Evolutionary conservation across 768 basidiomycete species (phyloP).

Genomic region (Mycena metata): DNA sequence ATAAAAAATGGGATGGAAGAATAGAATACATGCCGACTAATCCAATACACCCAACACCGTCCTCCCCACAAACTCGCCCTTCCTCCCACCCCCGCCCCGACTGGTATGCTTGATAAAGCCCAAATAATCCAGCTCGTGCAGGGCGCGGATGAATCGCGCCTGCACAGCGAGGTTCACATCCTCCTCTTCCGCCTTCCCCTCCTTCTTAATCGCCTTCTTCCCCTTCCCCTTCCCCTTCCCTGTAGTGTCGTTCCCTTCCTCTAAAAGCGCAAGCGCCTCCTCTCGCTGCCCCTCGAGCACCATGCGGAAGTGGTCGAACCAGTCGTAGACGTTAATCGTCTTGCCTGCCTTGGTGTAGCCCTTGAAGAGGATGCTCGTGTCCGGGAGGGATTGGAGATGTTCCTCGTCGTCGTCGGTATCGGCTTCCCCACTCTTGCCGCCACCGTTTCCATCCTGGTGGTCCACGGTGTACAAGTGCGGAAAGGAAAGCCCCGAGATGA

Average conservation of each 20-base stretch:
- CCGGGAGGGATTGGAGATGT: slow-evolving; percentile 70
- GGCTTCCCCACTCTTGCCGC: too few species aligned
- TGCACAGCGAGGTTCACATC: slow-evolving; percentile 77
- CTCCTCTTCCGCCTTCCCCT: slow-evolving; percentile 47
- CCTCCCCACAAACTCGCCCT: slow-evolving; percentile 80
- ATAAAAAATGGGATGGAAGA: too few species aligned
- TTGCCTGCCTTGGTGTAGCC: slow-evolving; percentile 85
- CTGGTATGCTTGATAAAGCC: slow-evolving; percentile 83
- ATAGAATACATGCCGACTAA: too few species aligned
- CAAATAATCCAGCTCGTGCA: slow-evolving; percentile 87
- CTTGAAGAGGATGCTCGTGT: slow-evolving; percentile 81
- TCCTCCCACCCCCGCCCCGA: slow-evolving; percentile 59
- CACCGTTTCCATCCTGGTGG: slow-evolving; percentile 43
- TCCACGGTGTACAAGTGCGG: slow-evolving; percentile 66
- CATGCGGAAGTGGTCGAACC: slow-evolving; percentile 83
- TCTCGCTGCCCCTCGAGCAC: slow-evolving; percentile 71
- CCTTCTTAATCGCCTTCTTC: slow-evolving; percentile 35
- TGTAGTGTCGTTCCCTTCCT: too few species aligned
- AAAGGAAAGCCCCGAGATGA: slow-evolving; percentile 70
- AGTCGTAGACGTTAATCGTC: slow-evolving; percentile 90
- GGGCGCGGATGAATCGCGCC: slow-evolving; percentile 81
- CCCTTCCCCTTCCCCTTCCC: slow-evolving; percentile 43
- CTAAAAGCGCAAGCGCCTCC: too few species aligned
- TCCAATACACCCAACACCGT: slow-evolving; percentile 67
- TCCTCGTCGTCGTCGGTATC: slow-evolving; percentile 39